Percentiles rank a stretch among this genome's conserved stretches.
phyloP scores from a whole-genome alignment of 2,329 filamentous ascomycete species.

The Fusarium protoensiforme region DNA sequence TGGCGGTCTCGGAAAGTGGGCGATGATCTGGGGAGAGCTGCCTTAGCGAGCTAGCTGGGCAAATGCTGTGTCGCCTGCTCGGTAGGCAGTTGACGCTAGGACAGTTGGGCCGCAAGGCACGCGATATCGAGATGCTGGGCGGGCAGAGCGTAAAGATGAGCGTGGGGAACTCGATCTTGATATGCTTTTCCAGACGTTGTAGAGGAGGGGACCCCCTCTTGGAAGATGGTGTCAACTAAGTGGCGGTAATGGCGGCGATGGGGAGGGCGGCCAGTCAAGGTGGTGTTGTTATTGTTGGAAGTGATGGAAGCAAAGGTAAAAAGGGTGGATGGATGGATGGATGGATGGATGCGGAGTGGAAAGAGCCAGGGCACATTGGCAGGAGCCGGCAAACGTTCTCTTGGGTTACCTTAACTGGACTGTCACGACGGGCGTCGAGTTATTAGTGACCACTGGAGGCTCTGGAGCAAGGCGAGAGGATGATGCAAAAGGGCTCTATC shows the following conservation, averaged over 20 bases:
- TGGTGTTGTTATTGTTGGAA: constrained; percentile 13
- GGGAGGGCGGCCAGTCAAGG: constrained; percentile 12
- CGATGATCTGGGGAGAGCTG: constrained; percentile 42
- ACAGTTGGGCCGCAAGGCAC: constrained; percentile 27
- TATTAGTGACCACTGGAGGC: background rate
- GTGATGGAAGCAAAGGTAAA: constrained; percentile 15
- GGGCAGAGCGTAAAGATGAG: constrained; percentile 12
- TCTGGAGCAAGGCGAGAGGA: background rate
- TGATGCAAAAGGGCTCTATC: constrained; percentile 8
- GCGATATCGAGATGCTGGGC: constrained; percentile 19
- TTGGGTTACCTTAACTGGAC: constrained; percentile 29
- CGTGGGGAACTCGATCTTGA: constrained; percentile 29
- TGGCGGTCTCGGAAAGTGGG: constrained; percentile 27
- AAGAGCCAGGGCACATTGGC: constrained; percentile 16
- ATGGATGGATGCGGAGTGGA: constrained; percentile 21
- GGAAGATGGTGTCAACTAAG: constrained; percentile 36
- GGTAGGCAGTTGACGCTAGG: constrained; percentile 34
- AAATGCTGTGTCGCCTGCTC: constrained; percentile 37
- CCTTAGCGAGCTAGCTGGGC: constrained; percentile 34
- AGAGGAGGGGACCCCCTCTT: constrained; percentile 10
- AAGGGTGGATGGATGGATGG: constrained; percentile 8
- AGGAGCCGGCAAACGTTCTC: constrained; percentile 20
- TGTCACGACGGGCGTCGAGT: constrained; percentile 28
- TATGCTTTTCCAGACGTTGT: constrained; percentile 33
- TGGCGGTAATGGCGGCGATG: constrained; percentile 20